These are phyloP conservation scores for Chrysanthemum makinoi DNA, from an alignment of 129 eudicot species.

Conservation along the genomic window DNA sequence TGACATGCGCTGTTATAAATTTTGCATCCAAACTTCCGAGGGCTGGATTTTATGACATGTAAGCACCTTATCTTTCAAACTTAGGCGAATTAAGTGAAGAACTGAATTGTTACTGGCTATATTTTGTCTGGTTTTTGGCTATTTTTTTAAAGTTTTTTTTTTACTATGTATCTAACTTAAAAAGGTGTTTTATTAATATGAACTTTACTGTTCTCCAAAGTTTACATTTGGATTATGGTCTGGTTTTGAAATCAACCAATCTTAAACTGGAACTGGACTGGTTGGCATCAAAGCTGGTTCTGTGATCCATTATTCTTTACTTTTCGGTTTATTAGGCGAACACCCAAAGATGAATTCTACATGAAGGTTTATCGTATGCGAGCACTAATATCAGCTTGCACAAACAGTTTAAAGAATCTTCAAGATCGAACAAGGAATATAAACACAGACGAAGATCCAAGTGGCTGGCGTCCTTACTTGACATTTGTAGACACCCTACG, in stretches of 20 bases:
- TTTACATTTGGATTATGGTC: no score
- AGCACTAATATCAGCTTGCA: slow-evolving; percentile 16
- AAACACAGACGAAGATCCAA: slow-evolving; percentile 82
- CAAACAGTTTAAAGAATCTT: slow-evolving; percentile 56
- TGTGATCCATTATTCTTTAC: no score
- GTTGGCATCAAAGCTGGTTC: no score
- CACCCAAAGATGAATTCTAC: not conserved
- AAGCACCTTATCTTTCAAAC: slow-evolving; percentile 31
- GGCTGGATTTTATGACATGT: slow-evolving; percentile 65
- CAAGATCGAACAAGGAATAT: slow-evolving; percentile 59
- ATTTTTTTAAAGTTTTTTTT: no score
- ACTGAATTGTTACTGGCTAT: no score
- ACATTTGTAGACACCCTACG: slow-evolving; percentile 58
- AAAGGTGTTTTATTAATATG: no score
- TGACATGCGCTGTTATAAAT: slow-evolving; percentile 60
- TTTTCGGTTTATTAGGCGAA: no score
- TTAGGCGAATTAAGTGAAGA: not conserved
- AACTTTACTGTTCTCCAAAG: no score
- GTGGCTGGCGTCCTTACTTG: slow-evolving; percentile 94
- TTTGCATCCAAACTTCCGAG: slow-evolving; percentile 76
- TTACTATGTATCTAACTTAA: no score
- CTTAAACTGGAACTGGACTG: no score
- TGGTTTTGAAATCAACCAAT: no score
- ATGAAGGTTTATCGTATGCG: not conserved
- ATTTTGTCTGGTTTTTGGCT: no score